Evolutionary conservation across 768 basidiomycete genomes (phyloP).

Genomic region (Russula emetica): DNA sequence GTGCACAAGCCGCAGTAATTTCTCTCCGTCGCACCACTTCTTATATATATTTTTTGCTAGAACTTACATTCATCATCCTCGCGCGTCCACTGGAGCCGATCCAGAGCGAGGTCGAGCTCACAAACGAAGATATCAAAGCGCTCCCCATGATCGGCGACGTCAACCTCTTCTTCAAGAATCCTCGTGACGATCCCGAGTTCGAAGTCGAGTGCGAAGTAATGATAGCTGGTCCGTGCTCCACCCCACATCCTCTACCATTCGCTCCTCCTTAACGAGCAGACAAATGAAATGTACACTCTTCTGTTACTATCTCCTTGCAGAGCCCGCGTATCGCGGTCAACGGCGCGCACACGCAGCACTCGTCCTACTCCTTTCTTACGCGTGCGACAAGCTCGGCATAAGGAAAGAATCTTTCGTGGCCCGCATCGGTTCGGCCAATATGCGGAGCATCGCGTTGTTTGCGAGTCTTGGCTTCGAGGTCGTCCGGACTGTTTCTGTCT

Average conservation of each 20-base stretch:
- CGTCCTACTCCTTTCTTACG: conserved; percentile 64
- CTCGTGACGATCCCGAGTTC: conserved; percentile 36
- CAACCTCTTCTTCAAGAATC: conserved; percentile 78
- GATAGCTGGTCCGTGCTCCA: conserved; percentile 65
- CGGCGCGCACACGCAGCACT: conserved; percentile 64
- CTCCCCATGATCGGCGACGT: conserved; percentile 86
- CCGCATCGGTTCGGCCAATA: conserved; percentile 67
- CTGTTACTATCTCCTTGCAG: conserved; percentile 36
- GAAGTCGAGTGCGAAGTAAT: conserved; percentile 89
- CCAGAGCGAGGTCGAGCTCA: conserved; percentile 10
- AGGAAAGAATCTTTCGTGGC: conserved; percentile 53
- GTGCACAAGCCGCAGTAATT: conserved; percentile 26
- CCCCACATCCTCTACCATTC: background rate
- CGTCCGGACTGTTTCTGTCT: conserved; percentile 66
- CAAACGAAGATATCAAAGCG: conserved; percentile 34
- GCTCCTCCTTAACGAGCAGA: background rate
- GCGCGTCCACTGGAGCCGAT: conserved; percentile 37
- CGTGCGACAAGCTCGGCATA: conserved; percentile 42
- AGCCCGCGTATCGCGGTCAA: conserved; percentile 60
- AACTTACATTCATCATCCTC: conserved; percentile 88
- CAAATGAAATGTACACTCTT: background rate
- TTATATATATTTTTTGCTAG: conserved; percentile 34
- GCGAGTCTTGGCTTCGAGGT: conserved; percentile 69
- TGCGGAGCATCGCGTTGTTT: conserved; percentile 68
- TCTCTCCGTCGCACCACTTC: background rate